Evolutionary conservation across 345 rosid species (phyloP), one percentile per base, ranked within the genome.

Genomic region (Abelmoschus esculentus): DNA sequence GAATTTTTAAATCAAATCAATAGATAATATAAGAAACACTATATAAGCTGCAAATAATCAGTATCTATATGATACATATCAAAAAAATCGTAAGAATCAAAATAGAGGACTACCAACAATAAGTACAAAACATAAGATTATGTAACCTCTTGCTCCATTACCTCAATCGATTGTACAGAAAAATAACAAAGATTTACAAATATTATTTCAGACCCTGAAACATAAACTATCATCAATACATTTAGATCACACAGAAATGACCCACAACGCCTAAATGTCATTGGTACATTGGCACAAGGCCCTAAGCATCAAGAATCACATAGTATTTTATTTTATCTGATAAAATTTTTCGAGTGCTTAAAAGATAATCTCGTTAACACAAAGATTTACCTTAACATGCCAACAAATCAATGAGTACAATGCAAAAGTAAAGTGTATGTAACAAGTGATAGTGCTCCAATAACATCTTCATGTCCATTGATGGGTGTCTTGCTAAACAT

Each of bases 131-230:
- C 38, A 70, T 26, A 56, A 40, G 72, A 77, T 66, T 56, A 44
- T 49, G 50, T 55, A 73, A 80, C 11, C 67, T 62, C 44, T 65
- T 40, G 73, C 74, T 72, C 67, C 72, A 77, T 78, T 84, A 95
- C 99, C 97, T 91, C 96, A 76, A 95, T 87, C 46, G 99, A 95
- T 75, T 86, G 87, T 64, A 91, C 99, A 42, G 97, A 85, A 74
- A 95, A 91, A 76, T 95, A 95, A 84, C 99, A 95, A 80, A 95
- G 97, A 84, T 95, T 96, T 70, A 97, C 97, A 83, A 89, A 95
- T 86, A 95, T 89, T 73, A 97, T 97, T 84, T 95, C 99, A 59
- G 97, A 91, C 63, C 99, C 99, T 95, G 80, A 72, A 86, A 78
- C 55, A 68, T 28, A 66, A 26, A 32, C 68, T 61, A 79, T 52